Percentiles rank a stretch among this genome's conserved stretches.
Conservation (phyloP, 306 rosid genomes). For the Lotus japonicus region DNA sequence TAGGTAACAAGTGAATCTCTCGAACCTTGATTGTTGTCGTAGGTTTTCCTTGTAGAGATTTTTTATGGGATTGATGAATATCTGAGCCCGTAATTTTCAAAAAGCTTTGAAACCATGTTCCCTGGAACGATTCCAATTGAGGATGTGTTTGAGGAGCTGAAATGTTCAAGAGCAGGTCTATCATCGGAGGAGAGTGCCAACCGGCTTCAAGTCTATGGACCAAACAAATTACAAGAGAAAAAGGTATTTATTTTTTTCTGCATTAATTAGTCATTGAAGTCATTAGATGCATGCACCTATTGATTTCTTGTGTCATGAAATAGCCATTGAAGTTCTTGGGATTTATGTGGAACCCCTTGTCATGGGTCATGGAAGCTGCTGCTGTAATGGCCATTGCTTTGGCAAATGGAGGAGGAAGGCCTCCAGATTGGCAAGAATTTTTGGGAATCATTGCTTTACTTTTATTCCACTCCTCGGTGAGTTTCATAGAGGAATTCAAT, state of each 20-base stretch:
- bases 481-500: constrained; percentile 85
- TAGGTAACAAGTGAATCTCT: no score
- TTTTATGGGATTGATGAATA: no score
- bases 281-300: neutral
- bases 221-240: constrained; percentile 95
- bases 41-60: no score
- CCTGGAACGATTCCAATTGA: constrained; percentile 78
- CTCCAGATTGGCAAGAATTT: constrained; percentile 95
- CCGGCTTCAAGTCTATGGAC: constrained; percentile 88
- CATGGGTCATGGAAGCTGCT: constrained; percentile 99
- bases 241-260: no score
- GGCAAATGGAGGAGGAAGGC: constrained; percentile 83
- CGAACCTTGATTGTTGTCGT: no score
- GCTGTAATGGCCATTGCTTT: constrained; percentile 90
- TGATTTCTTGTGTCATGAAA: constrained; percentile 19
- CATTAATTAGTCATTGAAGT: no score
- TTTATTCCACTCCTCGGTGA: constrained; percentile 68
- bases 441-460: constrained; percentile 62
- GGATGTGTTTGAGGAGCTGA: constrained; percentile 87
- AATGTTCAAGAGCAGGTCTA: constrained; percentile 81
- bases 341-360: constrained; percentile 96
- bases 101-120: no score
- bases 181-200: constrained; percentile 72
- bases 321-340: constrained; percentile 87
- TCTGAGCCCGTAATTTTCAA: no score